Evolutionary conservation across 352 stramenopile genomes (phyloP).

Genomic region (Phytophthora ramorum): DNA sequence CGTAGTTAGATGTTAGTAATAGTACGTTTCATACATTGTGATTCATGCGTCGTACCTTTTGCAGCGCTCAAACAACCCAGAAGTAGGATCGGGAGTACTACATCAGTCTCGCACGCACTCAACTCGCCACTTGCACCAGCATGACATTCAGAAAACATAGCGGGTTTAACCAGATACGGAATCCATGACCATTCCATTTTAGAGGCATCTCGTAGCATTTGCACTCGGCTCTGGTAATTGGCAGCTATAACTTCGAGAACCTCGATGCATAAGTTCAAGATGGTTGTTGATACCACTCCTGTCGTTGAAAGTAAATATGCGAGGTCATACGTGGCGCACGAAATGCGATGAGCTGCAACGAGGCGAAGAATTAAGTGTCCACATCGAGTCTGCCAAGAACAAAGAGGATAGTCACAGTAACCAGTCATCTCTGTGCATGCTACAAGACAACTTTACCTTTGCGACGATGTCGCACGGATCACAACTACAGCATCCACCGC

Average conservation of each 20-base stretch:
- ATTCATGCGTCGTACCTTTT: conserved; percentile 20
- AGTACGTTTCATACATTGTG: too few relatives aligned
- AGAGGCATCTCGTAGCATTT: conserved; percentile 17
- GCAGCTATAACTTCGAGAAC: conserved; percentile 16
- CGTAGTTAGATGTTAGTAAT: neutral
- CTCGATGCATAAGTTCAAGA: conserved; percentile 6
- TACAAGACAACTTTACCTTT: conserved; percentile 15
- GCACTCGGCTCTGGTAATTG: conserved; percentile 20
- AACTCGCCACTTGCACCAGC: neutral
- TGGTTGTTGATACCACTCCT: neutral
- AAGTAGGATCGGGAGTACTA: conserved; percentile 3
- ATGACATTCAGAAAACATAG: neutral
- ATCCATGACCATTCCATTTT: conserved; percentile 29
- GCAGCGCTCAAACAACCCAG: conserved; percentile 24
- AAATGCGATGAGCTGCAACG: conserved; percentile 5
- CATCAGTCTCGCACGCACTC: neutral
- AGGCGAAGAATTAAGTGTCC: conserved; percentile 30
- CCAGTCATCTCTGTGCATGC: neutral
- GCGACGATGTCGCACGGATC: conserved; percentile 29
- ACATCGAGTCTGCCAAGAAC: conserved; percentile 19
- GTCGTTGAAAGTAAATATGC: conserved; percentile 10
- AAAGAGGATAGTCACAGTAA: neutral
- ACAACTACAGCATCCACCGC: conserved; percentile 19
- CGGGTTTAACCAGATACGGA: neutral
- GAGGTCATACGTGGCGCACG: conserved; percentile 12